phyloP scores from a whole-genome alignment of 1,284 basidiomycete genomes.

The Cerioporus squamosus region DNA sequence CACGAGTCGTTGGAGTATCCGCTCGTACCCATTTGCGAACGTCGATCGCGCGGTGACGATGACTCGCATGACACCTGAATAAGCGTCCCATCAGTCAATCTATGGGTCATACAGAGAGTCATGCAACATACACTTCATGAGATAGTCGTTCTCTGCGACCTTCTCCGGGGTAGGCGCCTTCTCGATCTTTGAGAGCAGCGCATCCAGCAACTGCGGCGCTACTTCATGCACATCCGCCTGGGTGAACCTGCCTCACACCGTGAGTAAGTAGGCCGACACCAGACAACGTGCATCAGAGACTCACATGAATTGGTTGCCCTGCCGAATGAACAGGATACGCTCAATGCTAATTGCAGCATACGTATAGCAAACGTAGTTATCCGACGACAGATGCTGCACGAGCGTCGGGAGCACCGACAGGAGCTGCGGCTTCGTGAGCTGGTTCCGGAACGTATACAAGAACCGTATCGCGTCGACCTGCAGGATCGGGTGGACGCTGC shows the following conservation, averaged over 20 bases:
- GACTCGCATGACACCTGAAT: conserved; percentile 87
- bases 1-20: conserved; percentile 79
- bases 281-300: conserved; percentile 2
- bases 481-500: conserved; percentile 84
- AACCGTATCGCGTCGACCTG: conserved; percentile 97
- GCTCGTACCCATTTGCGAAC: conserved; percentile 70
- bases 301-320: conserved; percentile 59
- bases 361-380: conserved; percentile 87
- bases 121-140: conserved; percentile 85
- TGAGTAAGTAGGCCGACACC: not conserved
- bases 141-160: conserved; percentile 96
- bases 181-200: conserved; percentile 84
- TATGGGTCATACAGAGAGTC: not conserved
- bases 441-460: conserved; percentile 93
- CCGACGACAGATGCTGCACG: conserved; percentile 81
- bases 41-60: conserved; percentile 88
- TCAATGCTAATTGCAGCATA: conserved; percentile 93
- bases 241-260: conserved; percentile 63
- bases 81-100: not conserved
- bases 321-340: conserved; percentile 87
- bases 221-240: conserved; percentile 87
- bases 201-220: conserved; percentile 77
- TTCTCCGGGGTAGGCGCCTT: conserved; percentile 87
- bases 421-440: conserved; percentile 95
- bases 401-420: conserved; percentile 90